A percentile compares a stretch with the other conserved stretches of the same genome.
These are phyloP conservation scores for Microsporum ferrugineum DNA, from an alignment of 2,329 filamentous ascomycete genomes.

Conservation along the genomic window DNA sequence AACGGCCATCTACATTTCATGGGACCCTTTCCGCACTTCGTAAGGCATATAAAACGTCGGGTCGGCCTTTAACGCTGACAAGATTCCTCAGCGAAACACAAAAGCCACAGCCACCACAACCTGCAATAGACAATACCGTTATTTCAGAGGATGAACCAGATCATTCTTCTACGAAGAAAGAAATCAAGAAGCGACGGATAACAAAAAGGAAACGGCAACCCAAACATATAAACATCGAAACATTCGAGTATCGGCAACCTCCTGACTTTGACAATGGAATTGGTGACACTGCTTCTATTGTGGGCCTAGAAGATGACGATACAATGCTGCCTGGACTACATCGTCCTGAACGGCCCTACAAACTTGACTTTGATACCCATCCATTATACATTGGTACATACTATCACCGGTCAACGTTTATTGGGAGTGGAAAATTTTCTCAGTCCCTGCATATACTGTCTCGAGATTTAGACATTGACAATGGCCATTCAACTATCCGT, in stretches of 20 bases:
- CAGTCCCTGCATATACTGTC: slow-evolving; percentile 32
- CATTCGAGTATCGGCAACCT: slow-evolving; percentile 37
- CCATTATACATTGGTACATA: slow-evolving; percentile 42
- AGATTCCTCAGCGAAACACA: slow-evolving; percentile 23
- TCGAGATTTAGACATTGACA: slow-evolving; percentile 35
- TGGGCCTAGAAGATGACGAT: slow-evolving; percentile 1
- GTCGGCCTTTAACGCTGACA: slow-evolving; percentile 21
- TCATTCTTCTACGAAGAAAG: not conserved
- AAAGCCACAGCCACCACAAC: not conserved
- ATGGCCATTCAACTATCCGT: slow-evolving; percentile 30
- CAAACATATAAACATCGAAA: slow-evolving; percentile 37
- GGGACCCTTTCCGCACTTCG: slow-evolving; percentile 25
- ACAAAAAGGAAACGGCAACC: slow-evolving; percentile 30
- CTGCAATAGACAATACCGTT: not conserved
- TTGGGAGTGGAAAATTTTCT: slow-evolving; percentile 46
- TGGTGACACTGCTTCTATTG: slow-evolving; percentile 4
- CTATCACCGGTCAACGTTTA: slow-evolving; percentile 46
- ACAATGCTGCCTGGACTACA: slow-evolving; percentile 31
- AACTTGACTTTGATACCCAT: slow-evolving; percentile 42
- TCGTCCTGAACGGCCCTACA: slow-evolving; percentile 40
- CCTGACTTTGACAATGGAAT: slow-evolving; percentile 15
- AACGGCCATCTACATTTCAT: slow-evolving; percentile 21
- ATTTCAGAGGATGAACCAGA: not conserved
- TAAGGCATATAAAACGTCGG: slow-evolving; percentile 19
- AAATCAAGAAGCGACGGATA: not conserved